phyloP scores from a whole-genome alignment of 2,329 filamentous ascomycete genomes.

The Parafenestella ontariensis region DNA sequence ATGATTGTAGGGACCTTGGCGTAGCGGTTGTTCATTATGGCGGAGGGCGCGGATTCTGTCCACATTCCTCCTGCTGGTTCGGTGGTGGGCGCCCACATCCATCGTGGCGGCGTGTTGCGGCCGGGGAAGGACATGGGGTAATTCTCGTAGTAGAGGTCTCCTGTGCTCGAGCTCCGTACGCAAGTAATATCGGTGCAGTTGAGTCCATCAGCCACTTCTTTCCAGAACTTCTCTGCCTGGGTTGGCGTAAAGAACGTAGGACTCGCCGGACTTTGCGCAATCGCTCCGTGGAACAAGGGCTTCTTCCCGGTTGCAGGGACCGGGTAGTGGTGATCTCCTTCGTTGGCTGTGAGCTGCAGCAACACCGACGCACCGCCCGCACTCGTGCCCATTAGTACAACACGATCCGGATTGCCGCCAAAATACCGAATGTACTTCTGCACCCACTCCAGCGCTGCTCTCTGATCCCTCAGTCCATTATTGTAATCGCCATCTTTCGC shows the following conservation, averaged over 20 bases:
- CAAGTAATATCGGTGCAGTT: constrained; percentile 42
- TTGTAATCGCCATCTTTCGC: constrained; percentile 46
- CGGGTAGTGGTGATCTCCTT: constrained; percentile 35
- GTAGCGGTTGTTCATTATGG: constrained; percentile 36
- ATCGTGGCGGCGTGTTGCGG: constrained; percentile 40
- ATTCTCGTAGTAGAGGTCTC: constrained; percentile 43
- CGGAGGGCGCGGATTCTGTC: constrained; percentile 35
- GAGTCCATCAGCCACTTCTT: constrained; percentile 37
- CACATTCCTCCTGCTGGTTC: constrained; percentile 39
- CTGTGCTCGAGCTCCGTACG: constrained; percentile 33
- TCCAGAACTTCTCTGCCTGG: constrained; percentile 42
- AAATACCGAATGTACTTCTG: constrained; percentile 54
- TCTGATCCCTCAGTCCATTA: constrained; percentile 47
- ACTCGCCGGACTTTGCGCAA: constrained; percentile 41
- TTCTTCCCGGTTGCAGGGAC: constrained; percentile 37
- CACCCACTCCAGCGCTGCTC: constrained; percentile 51
- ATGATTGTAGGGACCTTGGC: constrained; percentile 42
- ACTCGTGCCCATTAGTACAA: constrained; percentile 54
- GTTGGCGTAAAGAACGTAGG: constrained; percentile 42
- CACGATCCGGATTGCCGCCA: constrained; percentile 55
- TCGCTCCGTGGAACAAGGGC: constrained; percentile 41
- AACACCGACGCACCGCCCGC: constrained; percentile 42
- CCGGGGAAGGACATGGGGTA: constrained; percentile 44
- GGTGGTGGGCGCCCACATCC: constrained; percentile 47
- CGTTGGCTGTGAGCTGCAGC: constrained; percentile 40